Evolutionary conservation across 371 early-diverging fungal genomes (phyloP).

Genomic region (Gilbertella persicaria): DNA sequence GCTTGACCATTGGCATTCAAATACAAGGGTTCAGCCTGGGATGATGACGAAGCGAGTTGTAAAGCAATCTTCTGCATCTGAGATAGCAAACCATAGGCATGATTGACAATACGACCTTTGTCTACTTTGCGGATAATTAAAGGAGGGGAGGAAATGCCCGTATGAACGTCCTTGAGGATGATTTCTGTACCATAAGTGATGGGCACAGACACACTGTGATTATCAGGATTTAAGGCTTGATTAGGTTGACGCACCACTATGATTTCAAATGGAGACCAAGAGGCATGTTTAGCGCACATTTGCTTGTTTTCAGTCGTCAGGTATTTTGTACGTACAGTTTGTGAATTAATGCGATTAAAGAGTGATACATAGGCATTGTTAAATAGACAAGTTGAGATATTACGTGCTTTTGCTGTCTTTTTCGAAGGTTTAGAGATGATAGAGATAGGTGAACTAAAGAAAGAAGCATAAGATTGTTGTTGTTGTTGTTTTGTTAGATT

Average conservation of each 20-base stretch:
- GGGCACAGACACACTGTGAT: constrained; percentile 39
- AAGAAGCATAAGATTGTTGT: constrained; percentile 47
- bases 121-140: constrained; percentile 82
- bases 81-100: constrained; percentile 72
- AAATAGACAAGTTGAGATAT: constrained; percentile 73
- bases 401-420: constrained; percentile 81
- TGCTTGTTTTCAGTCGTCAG: constrained; percentile 55
- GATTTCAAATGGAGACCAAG: constrained; percentile 81
- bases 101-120: constrained; percentile 65
- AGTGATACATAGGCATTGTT: constrained; percentile 70
- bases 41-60: constrained; percentile 47
- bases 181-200: constrained; percentile 80
- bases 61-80: constrained; percentile 89
- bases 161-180: constrained; percentile 66
- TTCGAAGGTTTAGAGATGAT: constrained; percentile 90
- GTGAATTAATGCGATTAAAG: constrained; percentile 86
- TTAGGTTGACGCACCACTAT: constrained; percentile 56
- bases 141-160: constrained; percentile 68
- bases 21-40: constrained; percentile 35
- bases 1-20: constrained; percentile 38
- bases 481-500: constrained; percentile 22
- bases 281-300: constrained; percentile 74
- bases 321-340: constrained; percentile 87
- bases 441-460: constrained; percentile 69
- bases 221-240: constrained; percentile 34